These are phyloP conservation scores for Umbelopsis ramanniana DNA, from an alignment of 192 early-diverging fungal genomes.

Conservation along the genomic window DNA sequence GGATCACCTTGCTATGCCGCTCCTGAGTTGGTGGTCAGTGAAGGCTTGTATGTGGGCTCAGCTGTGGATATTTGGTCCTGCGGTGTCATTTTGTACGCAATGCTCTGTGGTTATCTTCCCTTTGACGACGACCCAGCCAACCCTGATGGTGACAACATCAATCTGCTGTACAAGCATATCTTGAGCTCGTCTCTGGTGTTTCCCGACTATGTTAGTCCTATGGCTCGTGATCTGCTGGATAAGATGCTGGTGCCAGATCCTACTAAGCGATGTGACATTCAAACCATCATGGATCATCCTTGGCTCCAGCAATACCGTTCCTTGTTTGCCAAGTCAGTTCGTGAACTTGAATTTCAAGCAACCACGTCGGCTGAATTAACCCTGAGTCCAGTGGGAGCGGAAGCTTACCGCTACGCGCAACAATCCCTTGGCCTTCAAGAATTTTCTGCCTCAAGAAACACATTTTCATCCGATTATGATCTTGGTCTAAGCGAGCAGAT, in stretches of 20 bases:
- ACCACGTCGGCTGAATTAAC: slow-evolving; percentile 14
- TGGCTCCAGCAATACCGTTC: slow-evolving; percentile 38
- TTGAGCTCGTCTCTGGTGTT: slow-evolving; percentile 81
- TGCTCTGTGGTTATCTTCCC: slow-evolving; percentile 88
- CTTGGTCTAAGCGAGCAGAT: background rate
- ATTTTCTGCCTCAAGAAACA: background rate
- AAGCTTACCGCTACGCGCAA: slow-evolving; percentile 20
- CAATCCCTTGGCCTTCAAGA: slow-evolving; percentile 7
- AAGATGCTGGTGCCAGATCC: slow-evolving; percentile 96
- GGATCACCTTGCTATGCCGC: slow-evolving; percentile 99
- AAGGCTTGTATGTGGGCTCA: slow-evolving; percentile 94
- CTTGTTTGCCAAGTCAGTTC: slow-evolving; percentile 26
- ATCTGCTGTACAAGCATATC: slow-evolving; percentile 84
- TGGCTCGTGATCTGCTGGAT: slow-evolving; percentile 79
- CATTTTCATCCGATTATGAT: background rate
- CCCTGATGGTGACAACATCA: slow-evolving; percentile 90
- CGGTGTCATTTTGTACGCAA: slow-evolving; percentile 96
- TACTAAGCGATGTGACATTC: slow-evolving; percentile 69
- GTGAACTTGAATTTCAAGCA: slow-evolving; percentile 25
- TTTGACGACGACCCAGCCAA: slow-evolving; percentile 92
- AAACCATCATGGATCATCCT: slow-evolving; percentile 74
- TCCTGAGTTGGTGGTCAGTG: slow-evolving; percentile 96
- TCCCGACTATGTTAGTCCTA: slow-evolving; percentile 80
- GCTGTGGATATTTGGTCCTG: slow-evolving; percentile 99
- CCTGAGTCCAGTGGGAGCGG: slow-evolving; percentile 18